Percentiles rank a stretch among this genome's conserved stretches.
These are phyloP conservation scores for Amanita muscaria DNA, from an alignment of 768 basidiomycete genomes.

Conservation along the genomic window DNA sequence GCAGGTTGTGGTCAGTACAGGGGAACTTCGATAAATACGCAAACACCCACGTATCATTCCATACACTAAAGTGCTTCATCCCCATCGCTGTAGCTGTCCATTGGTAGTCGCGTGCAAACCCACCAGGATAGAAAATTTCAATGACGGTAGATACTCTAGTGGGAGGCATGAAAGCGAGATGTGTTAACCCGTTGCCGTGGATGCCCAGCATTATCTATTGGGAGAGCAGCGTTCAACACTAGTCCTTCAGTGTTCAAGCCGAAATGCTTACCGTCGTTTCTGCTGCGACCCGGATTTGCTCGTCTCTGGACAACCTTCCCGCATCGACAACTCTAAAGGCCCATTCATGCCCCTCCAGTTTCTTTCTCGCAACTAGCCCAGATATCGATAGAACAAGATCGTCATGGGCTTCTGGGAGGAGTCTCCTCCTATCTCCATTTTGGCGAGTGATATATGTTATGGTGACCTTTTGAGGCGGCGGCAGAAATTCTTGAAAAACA, in stretches of 20 bases:
- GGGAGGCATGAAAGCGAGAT: slow-evolving; percentile 77
- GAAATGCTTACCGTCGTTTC: slow-evolving; percentile 56
- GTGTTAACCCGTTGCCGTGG: slow-evolving; percentile 77
- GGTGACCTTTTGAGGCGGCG: slow-evolving; percentile 43
- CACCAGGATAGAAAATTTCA: slow-evolving; percentile 74
- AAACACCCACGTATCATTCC: slow-evolving; percentile 63
- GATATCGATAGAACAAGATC: slow-evolving; percentile 42
- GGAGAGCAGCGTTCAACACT: background rate
- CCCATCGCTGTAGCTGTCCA: slow-evolving; percentile 72
- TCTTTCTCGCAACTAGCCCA: slow-evolving; percentile 35
- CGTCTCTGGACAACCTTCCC: slow-evolving; percentile 63
- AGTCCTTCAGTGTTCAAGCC: too few species aligned
- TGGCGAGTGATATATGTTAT: slow-evolving; percentile 74
- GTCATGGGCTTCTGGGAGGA: slow-evolving; percentile 48
- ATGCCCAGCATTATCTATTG: slow-evolving; percentile 59
- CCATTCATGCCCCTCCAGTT: slow-evolving; percentile 30
- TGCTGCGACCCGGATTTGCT: slow-evolving; percentile 59
- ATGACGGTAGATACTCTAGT: slow-evolving; percentile 73
- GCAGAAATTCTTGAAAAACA: slow-evolving; percentile 20
- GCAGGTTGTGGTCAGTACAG: background rate
- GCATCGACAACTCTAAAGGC: slow-evolving; percentile 53
- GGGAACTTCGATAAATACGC: slow-evolving; percentile 10
- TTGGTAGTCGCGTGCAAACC: slow-evolving; percentile 82
- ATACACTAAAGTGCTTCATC: slow-evolving; percentile 67
- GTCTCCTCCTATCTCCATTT: slow-evolving; percentile 35